Base-by-base conservation (phyloP, 179 eudicot genomes). In the Silene noctiflora region DNA sequence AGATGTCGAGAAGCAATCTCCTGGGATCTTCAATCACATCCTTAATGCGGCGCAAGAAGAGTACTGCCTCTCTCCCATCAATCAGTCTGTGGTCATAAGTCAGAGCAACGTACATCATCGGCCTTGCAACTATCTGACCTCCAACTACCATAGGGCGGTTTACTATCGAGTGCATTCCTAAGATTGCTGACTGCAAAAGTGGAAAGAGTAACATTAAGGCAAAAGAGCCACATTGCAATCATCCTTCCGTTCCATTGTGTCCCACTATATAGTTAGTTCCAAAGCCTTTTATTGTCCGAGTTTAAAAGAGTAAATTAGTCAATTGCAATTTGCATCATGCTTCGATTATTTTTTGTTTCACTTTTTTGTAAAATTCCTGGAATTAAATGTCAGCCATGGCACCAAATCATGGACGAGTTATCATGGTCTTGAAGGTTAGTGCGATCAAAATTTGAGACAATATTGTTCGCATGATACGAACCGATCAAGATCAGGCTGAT, bases 51-150 rank as follows among this genome's bases (percentile, higher is more conserved):
- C 98, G 92, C 81, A 96, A 81, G 87, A 96, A 96, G 83, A 89
- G 91, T 9, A 96, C 99, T 0, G 97, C 99, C 90, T 96, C 99
- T 91, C 99, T 93, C 39, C 99, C 99, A 75, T 96, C 99, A 77
- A 96, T 96, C 74, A 96, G 94, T 82, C 98, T 82, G 83, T 96
- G 99, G 78, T 96, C 98, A 72, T 96, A 96, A 31, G 99, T 93
- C 70, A 96, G 83, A 53, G 99, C 99, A 73, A 93, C 85, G 83
- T 93, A 87, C 99, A 96, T 96, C 98, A 96, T 93, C 4, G 99
- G 99, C 83, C 98, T 87, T 16, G 99, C 80, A 42, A 90, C 90
- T 22, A 96, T 61, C 85, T 85, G 84, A 46, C 98, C 97, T 80
- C 94, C 99, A 74, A 96, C 96, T 22, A 93, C 99, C 99, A 96